A percentile compares a stretch with the other conserved stretches of the same genome.
These are phyloP conservation scores for Saccharomyces pastorianus DNA, from an alignment of 1,139 yeast species.

Conservation along the genomic window DNA sequence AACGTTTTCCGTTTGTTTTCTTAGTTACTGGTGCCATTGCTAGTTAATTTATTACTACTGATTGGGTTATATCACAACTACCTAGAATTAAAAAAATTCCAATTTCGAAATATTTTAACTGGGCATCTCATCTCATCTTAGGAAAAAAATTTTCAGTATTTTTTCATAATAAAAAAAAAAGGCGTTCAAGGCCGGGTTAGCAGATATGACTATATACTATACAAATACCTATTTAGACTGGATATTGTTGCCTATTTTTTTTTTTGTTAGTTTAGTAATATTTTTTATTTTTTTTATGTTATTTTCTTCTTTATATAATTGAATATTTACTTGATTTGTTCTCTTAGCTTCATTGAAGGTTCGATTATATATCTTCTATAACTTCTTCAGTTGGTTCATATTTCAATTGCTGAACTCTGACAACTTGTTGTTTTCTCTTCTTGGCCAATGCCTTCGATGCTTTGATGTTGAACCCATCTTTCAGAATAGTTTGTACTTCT, in stretches of 20 bases:
- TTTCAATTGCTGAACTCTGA: constrained; percentile 11
- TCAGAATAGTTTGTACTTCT: constrained; percentile 73
- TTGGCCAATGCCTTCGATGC: constrained; percentile 52
- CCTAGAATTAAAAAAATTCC: background rate
- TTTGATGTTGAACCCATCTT: constrained; percentile 77
- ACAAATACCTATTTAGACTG: too few species aligned
- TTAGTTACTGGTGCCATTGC: constrained; percentile 20
- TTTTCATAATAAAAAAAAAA: background rate
- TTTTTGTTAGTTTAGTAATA: background rate
- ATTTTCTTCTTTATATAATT: background rate
- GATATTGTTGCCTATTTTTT: background rate
- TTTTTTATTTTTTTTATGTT: background rate
- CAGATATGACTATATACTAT: background rate
- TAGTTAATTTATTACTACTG: background rate
- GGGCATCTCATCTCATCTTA: constrained; percentile 7
- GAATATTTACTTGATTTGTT: background rate
- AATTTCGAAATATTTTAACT: constrained; percentile 6
- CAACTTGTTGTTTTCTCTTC: constrained; percentile 30
- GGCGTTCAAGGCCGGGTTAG: background rate
- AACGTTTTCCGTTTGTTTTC: constrained; percentile 18
- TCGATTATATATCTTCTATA: constrained; percentile 10
- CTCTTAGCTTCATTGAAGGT: background rate
- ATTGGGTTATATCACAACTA: background rate
- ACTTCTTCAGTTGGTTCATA: constrained; percentile 22
- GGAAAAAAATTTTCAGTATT: background rate